These are phyloP conservation scores for Fragaria nilgerrensis DNA, from an alignment of 306 rosid species.

Conservation along the genomic window DNA sequence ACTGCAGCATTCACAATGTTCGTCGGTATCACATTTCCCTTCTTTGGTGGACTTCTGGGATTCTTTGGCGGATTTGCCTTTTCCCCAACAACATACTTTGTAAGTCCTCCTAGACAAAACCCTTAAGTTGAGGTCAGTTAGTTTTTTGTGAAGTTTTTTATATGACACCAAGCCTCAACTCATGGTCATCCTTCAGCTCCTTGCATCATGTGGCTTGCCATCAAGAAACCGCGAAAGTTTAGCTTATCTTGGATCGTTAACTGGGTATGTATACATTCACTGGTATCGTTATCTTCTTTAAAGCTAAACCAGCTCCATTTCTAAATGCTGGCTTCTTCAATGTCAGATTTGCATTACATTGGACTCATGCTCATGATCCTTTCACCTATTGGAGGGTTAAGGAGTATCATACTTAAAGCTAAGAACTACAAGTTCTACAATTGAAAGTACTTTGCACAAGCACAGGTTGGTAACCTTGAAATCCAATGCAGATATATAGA, in stretches of 20 bases:
- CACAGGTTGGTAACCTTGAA: background rate
- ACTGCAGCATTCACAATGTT: constrained; percentile 72
- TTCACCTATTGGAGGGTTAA: constrained; percentile 66
- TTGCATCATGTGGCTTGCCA: constrained; percentile 66
- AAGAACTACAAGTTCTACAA: constrained; percentile 46
- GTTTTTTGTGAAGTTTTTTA: background rate
- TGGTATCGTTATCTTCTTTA: background rate
- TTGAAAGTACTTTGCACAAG: background rate
- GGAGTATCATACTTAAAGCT: constrained; percentile 52
- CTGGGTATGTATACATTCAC: constrained; percentile 56
- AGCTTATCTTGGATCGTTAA: constrained; percentile 64
- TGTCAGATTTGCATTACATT: constrained; percentile 57
- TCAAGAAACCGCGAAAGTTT: constrained; percentile 55
- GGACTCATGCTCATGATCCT: constrained; percentile 49
- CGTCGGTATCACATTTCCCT: constrained; percentile 65
- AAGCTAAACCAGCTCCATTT: background rate
- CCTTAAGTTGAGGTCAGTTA: background rate
- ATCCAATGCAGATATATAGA: background rate
- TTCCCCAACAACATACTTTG: constrained; percentile 80
- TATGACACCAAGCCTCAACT: background rate
- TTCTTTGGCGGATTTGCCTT: constrained; percentile 83
- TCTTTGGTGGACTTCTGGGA: constrained; percentile 63
- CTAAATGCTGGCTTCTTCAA: constrained; percentile 1
- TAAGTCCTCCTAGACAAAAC: constrained; percentile 24
- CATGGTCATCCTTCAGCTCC: constrained; percentile 47